Evolutionary conservation across 257 asterid genomes (phyloP).

Genomic region (Leptodermis oblonga): DNA sequence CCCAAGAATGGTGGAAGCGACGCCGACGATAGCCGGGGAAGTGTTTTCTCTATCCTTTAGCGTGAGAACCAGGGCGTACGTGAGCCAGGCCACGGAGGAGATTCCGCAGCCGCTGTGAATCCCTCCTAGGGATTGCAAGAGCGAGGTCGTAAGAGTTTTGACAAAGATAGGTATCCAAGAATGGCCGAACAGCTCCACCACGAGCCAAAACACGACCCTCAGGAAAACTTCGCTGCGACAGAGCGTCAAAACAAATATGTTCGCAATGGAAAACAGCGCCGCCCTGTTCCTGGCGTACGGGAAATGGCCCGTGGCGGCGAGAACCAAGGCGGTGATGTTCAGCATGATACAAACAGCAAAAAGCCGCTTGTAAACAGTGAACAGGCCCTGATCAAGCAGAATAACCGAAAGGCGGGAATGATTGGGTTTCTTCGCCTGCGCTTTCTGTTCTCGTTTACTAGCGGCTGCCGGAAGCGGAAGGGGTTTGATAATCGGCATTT

Average conservation of each 20-base stretch:
- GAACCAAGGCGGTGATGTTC: constrained; percentile 40
- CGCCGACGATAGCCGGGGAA: constrained; percentile 38
- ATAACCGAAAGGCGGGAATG: constrained; percentile 49
- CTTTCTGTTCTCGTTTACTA: constrained; percentile 21
- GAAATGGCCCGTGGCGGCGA: constrained; percentile 53
- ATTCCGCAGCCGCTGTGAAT: constrained; percentile 76
- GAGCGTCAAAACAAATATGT: constrained; percentile 47
- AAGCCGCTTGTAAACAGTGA: constrained; percentile 67
- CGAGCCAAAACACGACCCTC: constrained; percentile 56
- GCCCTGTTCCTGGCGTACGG: constrained; percentile 43
- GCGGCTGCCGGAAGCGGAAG: constrained; percentile 19
- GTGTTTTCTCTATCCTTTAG: constrained; percentile 42
- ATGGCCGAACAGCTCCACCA: constrained; percentile 48
- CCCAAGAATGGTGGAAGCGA: constrained; percentile 45
- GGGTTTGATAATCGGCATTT: not conserved
- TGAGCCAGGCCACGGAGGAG: constrained; percentile 65
- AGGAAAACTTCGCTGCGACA: constrained; percentile 66
- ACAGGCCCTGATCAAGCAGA: constrained; percentile 71
- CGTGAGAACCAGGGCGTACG: constrained; percentile 50
- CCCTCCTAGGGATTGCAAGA: constrained; percentile 65
- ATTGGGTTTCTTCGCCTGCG: constrained; percentile 13
- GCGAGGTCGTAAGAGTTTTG: constrained; percentile 47
- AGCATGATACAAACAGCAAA: constrained; percentile 42
- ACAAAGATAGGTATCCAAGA: constrained; percentile 48
- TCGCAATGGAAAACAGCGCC: constrained; percentile 49